Conservation (phyloP, 164 flowering plant species). For the Houttuynia cordata region DNA sequence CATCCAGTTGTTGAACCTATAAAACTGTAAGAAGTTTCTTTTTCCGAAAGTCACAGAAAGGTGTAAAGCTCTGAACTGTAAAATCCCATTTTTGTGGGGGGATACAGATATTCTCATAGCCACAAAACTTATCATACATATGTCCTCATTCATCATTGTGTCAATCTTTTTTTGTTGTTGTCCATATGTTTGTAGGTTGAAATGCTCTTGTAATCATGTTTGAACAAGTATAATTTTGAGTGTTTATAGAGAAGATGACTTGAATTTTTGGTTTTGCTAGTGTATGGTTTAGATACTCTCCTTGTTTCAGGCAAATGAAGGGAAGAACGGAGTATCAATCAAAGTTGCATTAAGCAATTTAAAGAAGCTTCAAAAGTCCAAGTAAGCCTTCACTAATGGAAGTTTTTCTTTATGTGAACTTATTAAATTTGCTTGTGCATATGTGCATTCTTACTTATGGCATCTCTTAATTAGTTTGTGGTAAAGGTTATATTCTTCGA, state of each 20-base stretch:
- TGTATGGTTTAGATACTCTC: not conserved
- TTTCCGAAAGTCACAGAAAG: too few species aligned
- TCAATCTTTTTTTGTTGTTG: not conserved
- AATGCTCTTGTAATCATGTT: not conserved
- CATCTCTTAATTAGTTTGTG: too few species aligned
- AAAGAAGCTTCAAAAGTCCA: constrained; percentile 23
- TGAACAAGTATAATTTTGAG: not conserved
- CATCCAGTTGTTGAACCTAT: too few species aligned
- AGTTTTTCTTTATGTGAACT: too few species aligned
- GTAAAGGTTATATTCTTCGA: too few species aligned
- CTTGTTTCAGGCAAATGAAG: constrained; percentile 27
- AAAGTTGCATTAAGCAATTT: constrained; percentile 30
- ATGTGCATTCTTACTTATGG: too few species aligned
- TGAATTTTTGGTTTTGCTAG: not conserved
- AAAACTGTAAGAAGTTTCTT: too few species aligned
- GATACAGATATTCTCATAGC: too few species aligned
- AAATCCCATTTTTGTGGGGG: too few species aligned
- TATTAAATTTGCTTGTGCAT: not conserved
- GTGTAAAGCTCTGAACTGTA: too few species aligned
- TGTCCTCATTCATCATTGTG: not conserved
- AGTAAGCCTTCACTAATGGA: not conserved
- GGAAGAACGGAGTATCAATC: constrained; percentile 29
- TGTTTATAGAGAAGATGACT: not conserved
- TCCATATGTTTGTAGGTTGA: not conserved
- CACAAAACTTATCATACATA: not conserved